Base-by-base conservation (phyloP, 345 rosid genomes). In the Jatropha curcas region DNA sequence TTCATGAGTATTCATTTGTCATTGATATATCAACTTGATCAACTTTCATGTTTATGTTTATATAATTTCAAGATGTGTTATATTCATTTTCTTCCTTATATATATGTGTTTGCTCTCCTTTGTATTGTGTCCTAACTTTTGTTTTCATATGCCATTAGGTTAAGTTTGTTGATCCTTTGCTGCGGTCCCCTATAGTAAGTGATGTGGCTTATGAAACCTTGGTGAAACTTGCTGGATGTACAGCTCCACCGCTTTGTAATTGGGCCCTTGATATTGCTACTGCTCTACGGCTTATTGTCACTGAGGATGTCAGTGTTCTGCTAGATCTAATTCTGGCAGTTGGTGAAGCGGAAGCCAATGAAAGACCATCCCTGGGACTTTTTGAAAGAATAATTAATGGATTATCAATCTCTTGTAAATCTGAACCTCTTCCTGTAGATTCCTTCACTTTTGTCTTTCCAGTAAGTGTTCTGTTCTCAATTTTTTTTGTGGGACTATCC, bases 181-280 rank as follows among this genome's bases (percentile, higher is more conserved):
- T 95, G 55, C 88, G 88, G 68, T 95, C 99, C 34, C 89, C 88
- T 58, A 85, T 95, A 59, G 93, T 92, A 59, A 72, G 91, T 77
- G 93, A 81, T 79, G 89, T 81, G 65, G 97, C 98, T 56, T 92
- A 79, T 78, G 94, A 89, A 68, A 87, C 90, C 78, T 76, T 89
- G 84, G 96, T 91, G 88, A 92, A 88, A 84, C 90, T 95, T 5
- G 80, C 97, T 66, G 84, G 81, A 82, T 95, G 99, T 78, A 88
- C 90, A 5, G 94, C 88, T 60, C 60, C 83, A 71, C 99, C 99
- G 45, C 86, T 92, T 35, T 89, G 98, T 82, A 86, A 89, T 77
- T 92, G 98, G 98, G 99, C 94, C 71, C 84, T 86, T 31, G 99
- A 95, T 70, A 88, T 92, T 80, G 94, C 98, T 74, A 88, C 97